Percentiles rank a stretch among this genome's conserved stretches.
These are phyloP conservation scores for Penicillium fimorum DNA, from an alignment of 495 filamentous ascomycete genomes.

Conservation along the genomic window DNA sequence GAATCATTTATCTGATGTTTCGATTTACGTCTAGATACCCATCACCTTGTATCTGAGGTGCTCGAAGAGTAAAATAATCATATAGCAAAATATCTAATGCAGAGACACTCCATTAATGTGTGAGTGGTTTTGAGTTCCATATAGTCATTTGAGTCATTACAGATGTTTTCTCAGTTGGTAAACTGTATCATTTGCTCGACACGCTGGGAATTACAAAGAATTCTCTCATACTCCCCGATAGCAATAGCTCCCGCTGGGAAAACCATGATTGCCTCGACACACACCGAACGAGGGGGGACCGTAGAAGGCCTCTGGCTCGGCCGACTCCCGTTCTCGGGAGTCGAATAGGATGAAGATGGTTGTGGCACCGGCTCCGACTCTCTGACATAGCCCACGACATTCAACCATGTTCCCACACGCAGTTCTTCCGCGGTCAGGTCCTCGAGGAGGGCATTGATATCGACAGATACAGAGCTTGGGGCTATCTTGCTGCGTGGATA, in stretches of 20 bases:
- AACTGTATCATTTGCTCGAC: constrained; percentile 29
- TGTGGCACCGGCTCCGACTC: constrained; percentile 13
- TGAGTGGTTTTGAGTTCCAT: neutral
- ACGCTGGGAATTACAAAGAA: constrained; percentile 34
- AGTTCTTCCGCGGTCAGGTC: constrained; percentile 61
- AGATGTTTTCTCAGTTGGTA: constrained; percentile 10
- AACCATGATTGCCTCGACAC: constrained; percentile 64
- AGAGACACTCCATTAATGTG: constrained; percentile 8
- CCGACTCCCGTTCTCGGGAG: constrained; percentile 9
- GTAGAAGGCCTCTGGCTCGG: constrained; percentile 2
- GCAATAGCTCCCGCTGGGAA: constrained; percentile 65
- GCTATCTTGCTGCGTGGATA: constrained; percentile 46
- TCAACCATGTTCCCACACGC: constrained; percentile 82
- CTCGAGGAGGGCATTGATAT: constrained; percentile 69
- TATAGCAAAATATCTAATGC: constrained; percentile 7
- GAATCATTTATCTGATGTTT: constrained; percentile 3
- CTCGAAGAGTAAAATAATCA: constrained; percentile 14
- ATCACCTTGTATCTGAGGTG: constrained; percentile 17
- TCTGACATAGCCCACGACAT: constrained; percentile 80
- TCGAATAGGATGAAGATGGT: constrained; percentile 16
- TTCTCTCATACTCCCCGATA: constrained; percentile 61
- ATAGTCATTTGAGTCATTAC: neutral
- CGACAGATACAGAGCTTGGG: constrained; percentile 53
- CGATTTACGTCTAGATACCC: constrained; percentile 17
- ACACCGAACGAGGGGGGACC: constrained; percentile 27